Evolutionary conservation across 768 basidiomycete genomes (phyloP).

Genomic region (Rhizopogon roseolus): DNA sequence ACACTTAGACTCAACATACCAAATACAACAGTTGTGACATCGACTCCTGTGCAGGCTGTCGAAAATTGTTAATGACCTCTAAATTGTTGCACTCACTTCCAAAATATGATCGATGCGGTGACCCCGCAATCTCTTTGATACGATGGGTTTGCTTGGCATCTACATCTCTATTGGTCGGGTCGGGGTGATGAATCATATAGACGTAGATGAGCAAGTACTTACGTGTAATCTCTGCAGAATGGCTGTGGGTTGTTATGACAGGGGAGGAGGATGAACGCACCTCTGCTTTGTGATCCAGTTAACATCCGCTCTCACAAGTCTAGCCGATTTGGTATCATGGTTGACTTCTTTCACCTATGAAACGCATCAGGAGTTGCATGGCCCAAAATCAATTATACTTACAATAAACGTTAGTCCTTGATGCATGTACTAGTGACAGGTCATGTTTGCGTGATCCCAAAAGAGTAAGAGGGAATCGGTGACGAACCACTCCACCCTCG

Average conservation of each 20-base stretch:
- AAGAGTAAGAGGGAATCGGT: background rate
- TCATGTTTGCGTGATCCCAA: conserved; percentile 2
- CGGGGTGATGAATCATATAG: background rate
- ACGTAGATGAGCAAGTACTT: conserved; percentile 15
- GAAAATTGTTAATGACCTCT: background rate
- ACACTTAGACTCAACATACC: conserved; percentile 39
- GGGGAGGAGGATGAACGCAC: conserved; percentile 25
- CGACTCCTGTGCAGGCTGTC: conserved; percentile 40
- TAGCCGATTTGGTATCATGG: conserved; percentile 73
- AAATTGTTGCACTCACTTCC: conserved; percentile 48
- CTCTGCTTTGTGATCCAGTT: conserved; percentile 79
- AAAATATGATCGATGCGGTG: conserved; percentile 57
- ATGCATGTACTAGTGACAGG: conserved; percentile 65
- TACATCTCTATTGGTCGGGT: conserved; percentile 48
- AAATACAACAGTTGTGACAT: conserved; percentile 66
- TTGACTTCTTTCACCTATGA: conserved; percentile 70
- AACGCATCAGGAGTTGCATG: background rate
- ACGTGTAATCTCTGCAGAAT: conserved; percentile 67
- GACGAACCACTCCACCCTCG: conserved; percentile 76
- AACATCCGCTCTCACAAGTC: conserved; percentile 67
- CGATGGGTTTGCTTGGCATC: conserved; percentile 75
- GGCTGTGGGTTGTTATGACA: background rate
- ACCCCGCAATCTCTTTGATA: conserved; percentile 58
- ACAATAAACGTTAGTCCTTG: conserved; percentile 82
- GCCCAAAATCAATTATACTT: conserved; percentile 13